Conservation (phyloP, 148 eudicot genomes). For the Cornus florida region DNA sequence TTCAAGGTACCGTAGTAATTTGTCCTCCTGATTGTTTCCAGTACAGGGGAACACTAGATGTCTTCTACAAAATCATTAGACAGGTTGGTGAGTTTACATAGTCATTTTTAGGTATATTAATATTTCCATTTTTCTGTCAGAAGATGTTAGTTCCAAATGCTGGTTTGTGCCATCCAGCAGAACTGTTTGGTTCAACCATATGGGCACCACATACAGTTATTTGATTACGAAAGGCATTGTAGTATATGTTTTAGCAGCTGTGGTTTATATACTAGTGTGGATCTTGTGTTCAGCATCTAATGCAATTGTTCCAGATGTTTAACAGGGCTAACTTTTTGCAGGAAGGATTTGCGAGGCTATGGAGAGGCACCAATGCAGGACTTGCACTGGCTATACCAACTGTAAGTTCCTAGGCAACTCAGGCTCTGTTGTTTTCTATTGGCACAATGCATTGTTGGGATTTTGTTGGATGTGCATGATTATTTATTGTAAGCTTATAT, state of each 20-base stretch:
- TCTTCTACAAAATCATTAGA: conserved; percentile 73
- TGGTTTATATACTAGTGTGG: too few species aligned
- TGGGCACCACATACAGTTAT: too few species aligned
- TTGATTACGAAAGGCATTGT: conserved; percentile 2
- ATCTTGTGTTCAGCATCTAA: not conserved
- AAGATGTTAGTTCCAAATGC: not conserved
- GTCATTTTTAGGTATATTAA: not conserved
- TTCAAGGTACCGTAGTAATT: conserved; percentile 89
- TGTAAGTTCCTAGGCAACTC: conserved; percentile 45
- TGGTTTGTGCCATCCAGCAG: not conserved
- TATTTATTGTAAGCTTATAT: not conserved
- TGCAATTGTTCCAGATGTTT: not conserved
- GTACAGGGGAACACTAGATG: conserved; percentile 91
- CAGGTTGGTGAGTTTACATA: conserved; percentile 54
- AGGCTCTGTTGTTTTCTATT: not conserved
- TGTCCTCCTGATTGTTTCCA: conserved; percentile 99
- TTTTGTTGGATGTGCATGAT: conserved; percentile 8
- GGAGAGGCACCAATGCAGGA: conserved; percentile 99
- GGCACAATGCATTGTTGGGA: not conserved
- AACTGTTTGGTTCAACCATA: not conserved
- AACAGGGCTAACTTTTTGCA: conserved; percentile 24
- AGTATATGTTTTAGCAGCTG: not conserved
- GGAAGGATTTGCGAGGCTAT: conserved; percentile 86
- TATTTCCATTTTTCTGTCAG: not conserved
- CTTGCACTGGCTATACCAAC: conserved; percentile 93